Evolutionary conservation across 768 basidiomycete genomes (phyloP), one percentile per base, ranked within the genome.

Genomic region (Amanita rimosa): DNA sequence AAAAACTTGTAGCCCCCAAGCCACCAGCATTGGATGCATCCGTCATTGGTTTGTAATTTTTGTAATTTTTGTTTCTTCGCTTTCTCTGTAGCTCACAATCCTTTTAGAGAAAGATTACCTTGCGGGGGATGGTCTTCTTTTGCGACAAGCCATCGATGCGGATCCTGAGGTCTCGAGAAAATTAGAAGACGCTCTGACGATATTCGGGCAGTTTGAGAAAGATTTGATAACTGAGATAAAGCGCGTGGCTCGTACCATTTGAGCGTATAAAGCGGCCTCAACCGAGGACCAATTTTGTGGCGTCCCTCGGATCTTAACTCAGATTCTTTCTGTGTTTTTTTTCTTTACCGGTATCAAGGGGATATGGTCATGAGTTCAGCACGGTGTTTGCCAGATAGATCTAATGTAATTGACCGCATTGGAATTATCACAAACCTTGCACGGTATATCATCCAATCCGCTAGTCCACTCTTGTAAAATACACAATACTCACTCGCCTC

Each of bases 121-220:
- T 14, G 63, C 52, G 6, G 55, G 69, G 44, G 57, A 55, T 8
- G 72, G 58, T 9, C 58, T 56, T 4, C 56, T 60, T 9, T 60
- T 74, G 6, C 58, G 57, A 43, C 58, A 68, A 22, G 70, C 67
- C 3, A 52, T 76, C 17, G 60, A 55, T 6, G 52, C 52, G 0
- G 69, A 74, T 46, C 48, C 56, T 24, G 73, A 74, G 52, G 59
- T 66, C 9, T 60, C 64, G 9, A 63, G 72, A 27, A 73, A 72
- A 53, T 58, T 76, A 31, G 50, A 59, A 9, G 74, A 75, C 53
- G 74, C 75, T 16, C 54, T 76, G 41, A 52, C 56, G 41, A 66
- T 73, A 16, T 75, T 76, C 52, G 67, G 57, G 1, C 66, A 67
- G 53, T 67, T 60, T 52, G 75, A 77, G 58, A 55, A 49, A 48